Conservation (phyloP, 352 stramenopile genomes). For the Globisporangium acanthophoron region DNA sequence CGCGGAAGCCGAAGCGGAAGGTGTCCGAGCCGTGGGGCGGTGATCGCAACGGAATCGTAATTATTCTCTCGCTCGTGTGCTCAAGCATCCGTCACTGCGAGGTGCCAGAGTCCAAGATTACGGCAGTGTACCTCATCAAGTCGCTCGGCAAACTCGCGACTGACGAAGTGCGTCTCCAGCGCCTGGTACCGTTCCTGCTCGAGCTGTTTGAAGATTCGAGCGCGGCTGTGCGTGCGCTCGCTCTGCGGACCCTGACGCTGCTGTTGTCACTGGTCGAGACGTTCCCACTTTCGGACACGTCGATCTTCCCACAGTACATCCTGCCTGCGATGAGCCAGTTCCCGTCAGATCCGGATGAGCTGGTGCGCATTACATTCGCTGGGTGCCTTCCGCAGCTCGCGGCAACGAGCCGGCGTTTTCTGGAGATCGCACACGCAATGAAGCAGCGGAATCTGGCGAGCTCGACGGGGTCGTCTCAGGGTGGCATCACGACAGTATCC, state of each 20-base stretch:
- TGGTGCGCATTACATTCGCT: conserved; percentile 94
- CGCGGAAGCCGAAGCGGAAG: conserved; percentile 9
- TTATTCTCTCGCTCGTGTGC: conserved; percentile 81
- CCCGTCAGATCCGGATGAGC: conserved; percentile 87
- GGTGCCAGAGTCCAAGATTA: conserved; percentile 83
- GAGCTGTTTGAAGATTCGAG: conserved; percentile 91
- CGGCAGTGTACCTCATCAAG: conserved; percentile 90
- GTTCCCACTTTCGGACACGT: conserved; percentile 93
- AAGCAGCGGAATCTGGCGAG: conserved; percentile 63
- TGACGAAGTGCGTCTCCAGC: conserved; percentile 93
- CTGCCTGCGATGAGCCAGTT: conserved; percentile 90
- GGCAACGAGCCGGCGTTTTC: conserved; percentile 90
- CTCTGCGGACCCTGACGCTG: conserved; percentile 87
- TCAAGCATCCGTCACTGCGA: conserved; percentile 81
- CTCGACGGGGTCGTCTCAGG: conserved; percentile 24
- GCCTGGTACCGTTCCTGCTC: conserved; percentile 91
- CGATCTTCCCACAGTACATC: conserved; percentile 97
- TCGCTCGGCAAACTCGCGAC: conserved; percentile 83
- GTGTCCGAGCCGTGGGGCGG: conserved; percentile 22
- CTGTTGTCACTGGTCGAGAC: conserved; percentile 88
- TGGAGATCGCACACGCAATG: conserved; percentile 90
- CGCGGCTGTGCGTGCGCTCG: conserved; percentile 85
- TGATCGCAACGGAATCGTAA: conserved; percentile 81
- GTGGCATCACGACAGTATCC: conserved; percentile 17
- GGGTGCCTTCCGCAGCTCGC: conserved; percentile 91